These are phyloP conservation scores for Arachnomyces sp. DNA, from an alignment of 2,329 filamentous ascomycete genomes.

Conservation along the genomic window DNA sequence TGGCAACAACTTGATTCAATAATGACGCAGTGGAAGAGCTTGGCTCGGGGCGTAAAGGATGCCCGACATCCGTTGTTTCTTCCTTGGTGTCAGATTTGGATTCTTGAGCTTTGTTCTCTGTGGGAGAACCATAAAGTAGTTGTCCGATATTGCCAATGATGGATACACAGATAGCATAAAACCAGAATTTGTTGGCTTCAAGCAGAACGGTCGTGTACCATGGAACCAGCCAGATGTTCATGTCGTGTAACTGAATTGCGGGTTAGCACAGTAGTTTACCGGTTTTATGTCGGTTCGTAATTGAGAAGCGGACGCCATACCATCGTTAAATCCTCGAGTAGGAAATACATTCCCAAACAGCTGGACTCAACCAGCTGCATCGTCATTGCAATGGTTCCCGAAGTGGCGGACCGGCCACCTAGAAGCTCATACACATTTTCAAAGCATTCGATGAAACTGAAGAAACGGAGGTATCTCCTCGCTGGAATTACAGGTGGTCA, in stretches of 20 bases:
- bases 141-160: constrained; percentile 4
- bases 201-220: constrained; percentile 7
- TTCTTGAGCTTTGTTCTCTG: no score
- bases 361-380: no score
- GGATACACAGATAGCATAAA: constrained; percentile 7
- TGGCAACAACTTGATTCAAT: constrained; percentile 2
- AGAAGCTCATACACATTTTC: constrained; percentile 5
- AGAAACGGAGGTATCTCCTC: constrained; percentile 10
- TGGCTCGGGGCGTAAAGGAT: no score
- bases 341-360: no score
- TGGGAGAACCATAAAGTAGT: neutral
- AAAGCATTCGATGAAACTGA: constrained; percentile 6
- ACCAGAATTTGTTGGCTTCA: constrained; percentile 9
- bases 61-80: no score
- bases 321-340: no score
- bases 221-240: constrained; percentile 9
- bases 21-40: neutral
- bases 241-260: constrained; percentile 4
- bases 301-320: no score
- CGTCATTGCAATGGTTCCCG: no score
- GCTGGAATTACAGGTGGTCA: no score
- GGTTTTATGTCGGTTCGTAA: no score
- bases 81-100: no score
- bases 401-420: neutral
- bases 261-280: no score